Evolutionary conservation across 1,139 yeast genomes (phyloP), one percentile per base, ranked within the genome.

Genomic region (Starmera stellimalicola): DNA sequence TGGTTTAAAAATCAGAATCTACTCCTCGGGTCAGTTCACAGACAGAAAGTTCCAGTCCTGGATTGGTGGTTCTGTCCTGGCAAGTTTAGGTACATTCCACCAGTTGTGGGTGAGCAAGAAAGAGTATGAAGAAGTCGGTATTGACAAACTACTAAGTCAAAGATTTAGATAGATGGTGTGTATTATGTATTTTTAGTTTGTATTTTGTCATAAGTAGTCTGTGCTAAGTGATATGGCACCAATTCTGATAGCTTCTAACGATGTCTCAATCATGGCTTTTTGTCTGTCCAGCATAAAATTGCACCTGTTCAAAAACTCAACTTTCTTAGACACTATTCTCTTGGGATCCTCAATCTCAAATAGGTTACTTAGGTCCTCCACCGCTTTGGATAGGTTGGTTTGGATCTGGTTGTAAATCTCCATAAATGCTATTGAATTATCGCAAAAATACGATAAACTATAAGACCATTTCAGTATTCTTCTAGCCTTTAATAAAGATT

Each of bases 1-100:
- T 1, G 95, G 96, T n/a, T 67, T 88, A 45, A 91, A 91, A 57
- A 78, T 91, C 34, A 68, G 97, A 51, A 70, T 91, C 31, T 84
- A 87, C 48, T 84, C 96, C 1, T 77, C 84, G 5, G 97, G 98
- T 26, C 84, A 83, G 53, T 60, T 82, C 2, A 69, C 70, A 33
- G 98, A 91, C 57, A 71, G 97, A 50, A 74, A 77, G 44, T 83
- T 75, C 53, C 87, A 93, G 42, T 70, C 93, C 7, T 91, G 98
- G 97, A 73, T 91, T 36, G 99, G 99, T 29, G 97, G 96, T 7
- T 79, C 94, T 44, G 93, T 91, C 27, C 65, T 91, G 38, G 80
- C 95, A 4, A 81, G 95, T 36, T 67, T 91, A 50, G 98, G 98
- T 18, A 87, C 96, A 2, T 91, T 91, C 66, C 98, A 91, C 56